These are phyloP conservation scores for Ricinus communis DNA, from an alignment of 345 rosid genomes.

Conservation along the genomic window DNA sequence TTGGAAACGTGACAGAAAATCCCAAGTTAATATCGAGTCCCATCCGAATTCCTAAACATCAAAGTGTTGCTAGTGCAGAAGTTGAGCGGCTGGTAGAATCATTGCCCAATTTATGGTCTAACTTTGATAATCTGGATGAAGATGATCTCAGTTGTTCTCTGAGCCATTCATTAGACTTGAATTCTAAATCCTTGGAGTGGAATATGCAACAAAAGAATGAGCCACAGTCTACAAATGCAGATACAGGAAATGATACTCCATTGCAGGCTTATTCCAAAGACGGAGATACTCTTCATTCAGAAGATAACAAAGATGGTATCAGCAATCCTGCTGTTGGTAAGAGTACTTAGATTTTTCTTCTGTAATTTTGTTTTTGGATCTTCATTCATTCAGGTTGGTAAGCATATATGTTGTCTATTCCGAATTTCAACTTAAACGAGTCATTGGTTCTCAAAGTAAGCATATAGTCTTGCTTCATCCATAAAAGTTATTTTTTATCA, in stretches of 20 bases:
- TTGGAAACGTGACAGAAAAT: slow-evolving; percentile 34
- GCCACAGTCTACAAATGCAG: slow-evolving; percentile 29
- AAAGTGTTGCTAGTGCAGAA: slow-evolving; percentile 29
- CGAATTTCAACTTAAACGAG: neutral
- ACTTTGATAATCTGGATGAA: slow-evolving; percentile 27
- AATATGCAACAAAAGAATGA: slow-evolving; percentile 36
- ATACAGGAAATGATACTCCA: slow-evolving; percentile 30
- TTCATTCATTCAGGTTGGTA: neutral
- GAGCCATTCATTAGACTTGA: slow-evolving; percentile 64
- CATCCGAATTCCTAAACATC: slow-evolving; percentile 43
- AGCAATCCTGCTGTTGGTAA: slow-evolving; percentile 60
- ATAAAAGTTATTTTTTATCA: neutral
- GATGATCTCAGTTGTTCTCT: slow-evolving; percentile 36
- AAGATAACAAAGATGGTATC: slow-evolving; percentile 34
- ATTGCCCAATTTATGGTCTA: slow-evolving; percentile 60
- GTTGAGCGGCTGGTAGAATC: slow-evolving; percentile 53
- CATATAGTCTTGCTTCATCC: neutral
- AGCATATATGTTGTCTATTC: neutral
- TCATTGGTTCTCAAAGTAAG: neutral
- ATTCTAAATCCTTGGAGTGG: slow-evolving; percentile 40
- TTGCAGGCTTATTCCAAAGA: slow-evolving; percentile 20
- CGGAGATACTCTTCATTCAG: slow-evolving; percentile 36
- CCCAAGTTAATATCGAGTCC: slow-evolving; percentile 41
- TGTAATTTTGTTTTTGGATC: slow-evolving; percentile 1
- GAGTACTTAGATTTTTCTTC: slow-evolving; percentile 22